Conservation (phyloP, 2,329 filamentous ascomycete species). For the Pseudogymnoascus sp. region DNA sequence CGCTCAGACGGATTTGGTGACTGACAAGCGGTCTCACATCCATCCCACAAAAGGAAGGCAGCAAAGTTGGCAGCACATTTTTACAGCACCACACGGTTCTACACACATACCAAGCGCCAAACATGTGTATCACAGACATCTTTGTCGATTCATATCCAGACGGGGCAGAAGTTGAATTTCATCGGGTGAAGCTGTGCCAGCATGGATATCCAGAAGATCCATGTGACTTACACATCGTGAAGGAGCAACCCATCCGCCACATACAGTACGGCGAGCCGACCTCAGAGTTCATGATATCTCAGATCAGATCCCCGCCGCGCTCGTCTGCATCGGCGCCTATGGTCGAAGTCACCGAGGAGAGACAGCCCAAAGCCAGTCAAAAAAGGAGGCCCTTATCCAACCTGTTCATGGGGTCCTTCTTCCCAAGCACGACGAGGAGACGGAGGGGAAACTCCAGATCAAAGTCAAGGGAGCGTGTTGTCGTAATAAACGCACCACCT, state of each 20-base stretch:
- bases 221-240: constrained; percentile 35
- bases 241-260: constrained; percentile 35
- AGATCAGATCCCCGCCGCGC: constrained; percentile 26
- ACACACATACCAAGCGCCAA: constrained; percentile 28
- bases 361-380: not conserved
- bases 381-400: not conserved
- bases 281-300: constrained; percentile 32
- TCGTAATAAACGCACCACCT: constrained; percentile 13
- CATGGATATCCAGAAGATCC: constrained; percentile 33
- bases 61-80: constrained; percentile 21
- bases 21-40: not conserved
- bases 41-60: constrained; percentile 12
- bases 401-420: not conserved
- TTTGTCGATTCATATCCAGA: constrained; percentile 41
- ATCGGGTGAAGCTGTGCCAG: constrained; percentile 32
- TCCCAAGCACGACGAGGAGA: not conserved
- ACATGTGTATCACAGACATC: constrained; percentile 43
- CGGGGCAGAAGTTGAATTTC: constrained; percentile 33
- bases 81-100: constrained; percentile 16
- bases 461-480: not conserved
- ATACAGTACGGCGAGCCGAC: constrained; percentile 30
- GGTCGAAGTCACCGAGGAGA: not conserved
- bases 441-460: not conserved
- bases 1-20: not conserved
- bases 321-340: constrained; percentile 23